Evolutionary conservation across 2,329 filamentous ascomycete species (phyloP), one percentile per base, ranked within the genome.

Genomic region (Pseudocercospora musae): DNA sequence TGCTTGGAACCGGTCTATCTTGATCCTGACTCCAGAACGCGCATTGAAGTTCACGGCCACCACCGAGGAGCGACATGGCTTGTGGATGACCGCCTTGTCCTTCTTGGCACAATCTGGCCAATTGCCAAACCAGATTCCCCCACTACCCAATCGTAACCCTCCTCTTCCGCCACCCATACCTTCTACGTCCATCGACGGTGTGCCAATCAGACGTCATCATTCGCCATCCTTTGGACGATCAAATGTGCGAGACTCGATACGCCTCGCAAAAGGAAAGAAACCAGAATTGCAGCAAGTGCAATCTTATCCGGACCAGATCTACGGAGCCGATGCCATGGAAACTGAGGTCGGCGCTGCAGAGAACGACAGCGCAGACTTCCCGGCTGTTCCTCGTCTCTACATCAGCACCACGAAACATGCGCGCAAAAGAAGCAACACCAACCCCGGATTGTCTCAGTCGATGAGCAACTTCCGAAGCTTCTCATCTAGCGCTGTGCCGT

Each of bases 11-110:
- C 88, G 95, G 57, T 98, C 95, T 0, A 98, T 99, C 69, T 79
- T 99, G 53, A 96, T 99, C 68, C 78, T 99, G 55, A 99, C 95
- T 4, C 94, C 95, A 0, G 89, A 96, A 70, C 86, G 95, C 70
- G 95, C 95, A 1, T 83, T 99, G 61, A 99, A 99, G 74, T 98
- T 99, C 75, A 99, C 95, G 0, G 91, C 95, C 0, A 81, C 84
- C 15, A 89, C 87, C 21, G 81, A 88, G 33, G 95, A 98, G 68
- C 87, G 95, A 15, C 95, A 99, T 76, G 96, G 96, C 72, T 80
- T 97, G 54, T 99, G 95, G 95, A 81, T 99, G 62, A 97, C 92
- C 20, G 92, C 95, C 0, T 81, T 99, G 20, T 96, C 93, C 0
- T 99, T 98, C 84, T 82, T 99, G 31, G 93, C 94, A 11, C 92